Base-by-base conservation (phyloP, 441 rosid species). In the Melastoma candidum region DNA sequence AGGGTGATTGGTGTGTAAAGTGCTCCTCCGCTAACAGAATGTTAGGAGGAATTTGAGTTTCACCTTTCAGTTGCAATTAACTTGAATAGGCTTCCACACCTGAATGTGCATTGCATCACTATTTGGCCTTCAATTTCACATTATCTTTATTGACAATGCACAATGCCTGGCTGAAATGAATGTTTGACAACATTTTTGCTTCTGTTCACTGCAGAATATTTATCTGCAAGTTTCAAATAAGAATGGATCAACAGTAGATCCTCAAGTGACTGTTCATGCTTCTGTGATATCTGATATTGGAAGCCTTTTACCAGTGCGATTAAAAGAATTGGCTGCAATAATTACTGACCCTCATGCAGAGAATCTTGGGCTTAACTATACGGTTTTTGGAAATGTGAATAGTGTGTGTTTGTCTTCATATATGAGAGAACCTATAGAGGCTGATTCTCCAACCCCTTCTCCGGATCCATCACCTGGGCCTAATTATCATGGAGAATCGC, bases 301-400 rank as follows among this genome's bases (percentile, higher is more conserved):
- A 61, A 62, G 44, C 57, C 76, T 80, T 71, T 61, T 71, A 66
- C 87, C 88, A 4, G 72, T 69, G 73, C 83, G 95, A 61, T 69
- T 71, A 63, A 72, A 76, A 71, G 84, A 80, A 65, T 64, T 87
- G 72, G 77, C 90, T 79, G 77, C 76, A 71, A 68, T 63, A 57
- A 74, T 81, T 59, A 66, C 74, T 2, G 65, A 74, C 60, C 76
- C 83, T 45, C 69, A 70, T 25, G 65, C 63, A 45, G 65, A 63
- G 59, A 92, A 87, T 75, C 87, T 92, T 12, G 96, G 96, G 56
- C 82, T 92, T 56, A 69, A 82, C 71, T 74, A 73, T 64, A 63
- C 87, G 1, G 77, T 85, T 46, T 92, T 92, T 59, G 98, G 96
- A 14, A 66, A 73, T 67, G 95, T 83, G 27, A 92, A 76, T 63